These are phyloP conservation scores for Zygosaccharomyces pseudorouxii DNA, from an alignment of 805 yeast species.

Conservation along the genomic window DNA sequence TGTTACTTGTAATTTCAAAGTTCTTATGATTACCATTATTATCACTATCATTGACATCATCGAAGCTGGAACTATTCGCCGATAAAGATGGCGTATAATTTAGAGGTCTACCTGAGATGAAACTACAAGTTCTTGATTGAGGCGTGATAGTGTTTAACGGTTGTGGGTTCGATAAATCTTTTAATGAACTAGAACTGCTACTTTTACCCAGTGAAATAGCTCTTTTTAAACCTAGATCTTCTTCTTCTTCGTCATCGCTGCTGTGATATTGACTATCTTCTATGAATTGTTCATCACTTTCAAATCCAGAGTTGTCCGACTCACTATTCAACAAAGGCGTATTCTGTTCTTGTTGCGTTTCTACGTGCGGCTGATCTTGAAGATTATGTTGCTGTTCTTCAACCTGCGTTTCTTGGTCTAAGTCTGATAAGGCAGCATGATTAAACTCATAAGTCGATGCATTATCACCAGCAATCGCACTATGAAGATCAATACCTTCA, in stretches of 20 bases:
- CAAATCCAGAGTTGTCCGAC: conserved; percentile 21
- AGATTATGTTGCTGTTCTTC: conserved; percentile 2
- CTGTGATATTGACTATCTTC: conserved; percentile 20
- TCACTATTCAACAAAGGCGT: conserved; percentile 17
- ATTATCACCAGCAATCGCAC: conserved; percentile 29
- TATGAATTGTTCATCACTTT: conserved; percentile 30
- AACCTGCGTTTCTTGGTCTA: background rate
- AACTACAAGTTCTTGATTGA: conserved; percentile 24
- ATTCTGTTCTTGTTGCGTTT: no score
- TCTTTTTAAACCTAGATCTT: conserved; percentile 22
- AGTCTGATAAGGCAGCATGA: conserved; percentile 11
- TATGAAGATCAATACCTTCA: conserved; percentile 31
- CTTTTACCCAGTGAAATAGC: conserved; percentile 30
- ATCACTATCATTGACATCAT: background rate
- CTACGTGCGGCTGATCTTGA: background rate
- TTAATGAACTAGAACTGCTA: conserved; percentile 23
- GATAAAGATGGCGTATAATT: conserved; percentile 1
- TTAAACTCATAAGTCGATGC: conserved; percentile 15
- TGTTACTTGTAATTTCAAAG: conserved; percentile 2
- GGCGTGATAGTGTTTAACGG: conserved; percentile 11
- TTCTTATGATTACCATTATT: background rate
- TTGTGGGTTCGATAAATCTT: conserved; percentile 16
- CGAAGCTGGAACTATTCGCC: background rate
- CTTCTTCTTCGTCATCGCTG: conserved; percentile 23
- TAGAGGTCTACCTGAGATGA: conserved; percentile 30